Conservation (phyloP, 2,329 filamentous ascomycete genomes). For the Penicillium verrucosum region DNA sequence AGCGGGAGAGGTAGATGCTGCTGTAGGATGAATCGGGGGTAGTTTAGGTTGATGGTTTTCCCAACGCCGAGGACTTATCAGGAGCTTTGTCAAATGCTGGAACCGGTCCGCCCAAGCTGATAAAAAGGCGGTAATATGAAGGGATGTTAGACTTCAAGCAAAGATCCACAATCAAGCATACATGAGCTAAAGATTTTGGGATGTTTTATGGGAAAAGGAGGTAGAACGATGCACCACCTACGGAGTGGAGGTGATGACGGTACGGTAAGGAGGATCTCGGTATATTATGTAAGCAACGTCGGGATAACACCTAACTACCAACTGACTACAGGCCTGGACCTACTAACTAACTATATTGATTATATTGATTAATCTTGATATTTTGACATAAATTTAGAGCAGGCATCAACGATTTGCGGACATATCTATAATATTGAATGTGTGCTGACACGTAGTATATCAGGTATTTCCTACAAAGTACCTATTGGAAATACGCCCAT, state of each 20-base stretch:
- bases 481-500: slow-evolving; percentile 84
- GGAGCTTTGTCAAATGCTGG: neutral
- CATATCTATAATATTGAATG: too few relatives aligned
- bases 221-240: slow-evolving; percentile 1
- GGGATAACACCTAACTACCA: neutral
- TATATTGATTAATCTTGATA: too few relatives aligned
- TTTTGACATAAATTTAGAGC: too few relatives aligned
- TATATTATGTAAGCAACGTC: slow-evolving; percentile 3
- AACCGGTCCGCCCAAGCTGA: neutral
- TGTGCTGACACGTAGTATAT: neutral
- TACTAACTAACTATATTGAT: too few relatives aligned
- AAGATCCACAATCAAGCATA: slow-evolving; percentile 1
- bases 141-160: neutral
- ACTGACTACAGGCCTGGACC: too few relatives aligned
- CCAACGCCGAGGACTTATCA: slow-evolving; percentile 2
- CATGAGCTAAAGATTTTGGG: neutral
- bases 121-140: neutral
- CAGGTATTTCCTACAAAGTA: neutral
- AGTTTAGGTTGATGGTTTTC: slow-evolving; percentile 4
- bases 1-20: neutral
- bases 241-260: slow-evolving; percentile 15
- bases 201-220: slow-evolving; percentile 7
- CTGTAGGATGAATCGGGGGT: neutral
- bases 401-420: neutral
- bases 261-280: slow-evolving; percentile 14